These are phyloP conservation scores for Yamadazyma epiphylla DNA, from an alignment of 1,139 yeast species.

Conservation along the genomic window DNA sequence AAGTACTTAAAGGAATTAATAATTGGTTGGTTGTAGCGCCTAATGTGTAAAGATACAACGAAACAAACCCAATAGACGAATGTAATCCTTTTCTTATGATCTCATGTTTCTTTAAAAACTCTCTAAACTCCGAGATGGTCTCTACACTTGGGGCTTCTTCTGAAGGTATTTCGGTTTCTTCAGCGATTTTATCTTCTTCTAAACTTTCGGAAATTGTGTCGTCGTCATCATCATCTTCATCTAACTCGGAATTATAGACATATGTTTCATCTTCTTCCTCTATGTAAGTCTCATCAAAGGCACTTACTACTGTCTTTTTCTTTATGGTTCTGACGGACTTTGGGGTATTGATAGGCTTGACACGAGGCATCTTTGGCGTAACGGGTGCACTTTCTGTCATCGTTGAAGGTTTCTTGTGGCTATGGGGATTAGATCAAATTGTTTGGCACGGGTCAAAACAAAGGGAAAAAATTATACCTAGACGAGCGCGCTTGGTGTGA, in stretches of 20 bases:
- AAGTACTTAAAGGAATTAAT: conserved; percentile 52
- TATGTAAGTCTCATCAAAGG: conserved; percentile 27
- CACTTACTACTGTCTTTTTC: conserved; percentile 20
- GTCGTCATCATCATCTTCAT: conserved; percentile 8
- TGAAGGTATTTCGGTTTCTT: conserved; percentile 10
- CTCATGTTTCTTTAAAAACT: conserved; percentile 72
- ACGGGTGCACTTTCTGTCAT: conserved; percentile 4
- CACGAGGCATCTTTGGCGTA: conserved; percentile 11
- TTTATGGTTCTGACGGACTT: conserved; percentile 6
- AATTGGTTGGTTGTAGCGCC: conserved; percentile 58
- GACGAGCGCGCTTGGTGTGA: neutral
- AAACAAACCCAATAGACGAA: conserved; percentile 79
- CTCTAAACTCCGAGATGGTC: conserved; percentile 29
- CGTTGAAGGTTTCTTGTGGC: no score
- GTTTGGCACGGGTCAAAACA: conserved; percentile 1
- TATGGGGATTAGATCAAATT: no score
- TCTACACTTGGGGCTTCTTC: conserved; percentile 8
- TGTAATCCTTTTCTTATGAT: conserved; percentile 84
- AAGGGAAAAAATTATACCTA: neutral
- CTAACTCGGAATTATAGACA: conserved; percentile 17
- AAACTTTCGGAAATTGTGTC: conserved; percentile 4
- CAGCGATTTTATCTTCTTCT: conserved; percentile 12
- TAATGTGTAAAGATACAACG: conserved; percentile 65
- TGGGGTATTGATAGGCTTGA: conserved; percentile 6
- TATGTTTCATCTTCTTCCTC: conserved; percentile 40